phyloP scores from a whole-genome alignment of 2,329 filamentous ascomycete genomes.

The Pseudogymnoascus sp. region DNA sequence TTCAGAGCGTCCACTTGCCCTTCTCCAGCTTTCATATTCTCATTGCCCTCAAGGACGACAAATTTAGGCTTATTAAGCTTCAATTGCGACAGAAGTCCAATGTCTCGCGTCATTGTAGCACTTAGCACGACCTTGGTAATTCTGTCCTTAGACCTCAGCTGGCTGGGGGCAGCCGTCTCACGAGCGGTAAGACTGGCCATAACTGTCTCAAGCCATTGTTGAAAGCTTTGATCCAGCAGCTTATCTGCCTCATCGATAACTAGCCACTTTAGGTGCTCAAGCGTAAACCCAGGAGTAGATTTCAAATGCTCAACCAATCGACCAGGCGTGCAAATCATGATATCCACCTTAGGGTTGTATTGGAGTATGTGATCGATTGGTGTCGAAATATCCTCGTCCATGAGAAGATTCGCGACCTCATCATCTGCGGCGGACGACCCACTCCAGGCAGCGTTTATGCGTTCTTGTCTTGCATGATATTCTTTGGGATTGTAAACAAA shows the following conservation, averaged over 20 bases:
- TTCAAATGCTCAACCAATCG: conserved; percentile 85
- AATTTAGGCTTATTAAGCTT: conserved; percentile 66
- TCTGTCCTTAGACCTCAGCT: conserved; percentile 23
- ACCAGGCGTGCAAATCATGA: conserved; percentile 86
- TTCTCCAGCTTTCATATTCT: conserved; percentile 34
- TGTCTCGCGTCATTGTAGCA: conserved; percentile 83
- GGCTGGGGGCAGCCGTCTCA: not conserved
- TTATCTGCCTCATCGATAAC: conserved; percentile 93
- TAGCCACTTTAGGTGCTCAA: conserved; percentile 76
- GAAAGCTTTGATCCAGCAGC: conserved; percentile 81
- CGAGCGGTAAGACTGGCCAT: conserved; percentile 46
- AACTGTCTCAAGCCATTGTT: conserved; percentile 75
- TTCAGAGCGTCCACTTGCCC: conserved; percentile 37
- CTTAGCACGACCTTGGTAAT: conserved; percentile 80
- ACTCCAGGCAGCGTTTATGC: conserved; percentile 37
- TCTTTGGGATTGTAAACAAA: conserved; percentile 59
- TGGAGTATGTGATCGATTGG: conserved; percentile 56
- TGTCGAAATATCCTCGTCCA: conserved; percentile 29
- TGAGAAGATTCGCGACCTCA: conserved; percentile 28
- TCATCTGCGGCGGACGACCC: conserved; percentile 38
- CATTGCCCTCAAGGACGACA: conserved; percentile 58
- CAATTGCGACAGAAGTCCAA: conserved; percentile 68
- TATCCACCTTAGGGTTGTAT: conserved; percentile 67
- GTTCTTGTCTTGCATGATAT: conserved; percentile 37
- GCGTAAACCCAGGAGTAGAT: conserved; percentile 70